Evolutionary conservation across 2,329 filamentous ascomycete species (phyloP).

Genomic region (Trichoderma oligosporum): DNA sequence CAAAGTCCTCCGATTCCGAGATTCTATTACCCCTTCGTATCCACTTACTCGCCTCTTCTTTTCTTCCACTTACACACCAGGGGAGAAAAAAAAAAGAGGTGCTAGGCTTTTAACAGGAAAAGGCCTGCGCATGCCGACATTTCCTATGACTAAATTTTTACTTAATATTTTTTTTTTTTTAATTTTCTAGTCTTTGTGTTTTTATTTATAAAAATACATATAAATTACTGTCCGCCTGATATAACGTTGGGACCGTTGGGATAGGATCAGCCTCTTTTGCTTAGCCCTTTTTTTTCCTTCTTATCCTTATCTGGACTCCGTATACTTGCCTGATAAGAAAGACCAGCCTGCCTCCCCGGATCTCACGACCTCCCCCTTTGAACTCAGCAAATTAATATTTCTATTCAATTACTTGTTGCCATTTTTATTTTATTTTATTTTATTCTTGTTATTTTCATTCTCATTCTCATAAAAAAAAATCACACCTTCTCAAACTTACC

Average conservation of each 20-base stretch:
- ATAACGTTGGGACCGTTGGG: not conserved
- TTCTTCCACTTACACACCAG: no score
- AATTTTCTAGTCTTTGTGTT: not conserved
- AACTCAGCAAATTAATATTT: no score
- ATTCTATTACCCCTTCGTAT: slow-evolving; percentile 26
- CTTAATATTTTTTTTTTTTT: slow-evolving; percentile 8
- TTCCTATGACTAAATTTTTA: slow-evolving; percentile 17
- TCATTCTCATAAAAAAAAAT: not conserved
- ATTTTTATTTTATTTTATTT: not conserved
- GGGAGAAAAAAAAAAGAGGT: not conserved
- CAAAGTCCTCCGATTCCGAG: slow-evolving; percentile 5
- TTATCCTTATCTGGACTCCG: not conserved
- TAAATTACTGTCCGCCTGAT: not conserved
- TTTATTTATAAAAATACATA: not conserved
- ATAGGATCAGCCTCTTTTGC: slow-evolving; percentile 6
- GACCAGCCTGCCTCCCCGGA: not conserved
- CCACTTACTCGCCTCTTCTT: slow-evolving; percentile 29
- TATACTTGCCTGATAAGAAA: not conserved
- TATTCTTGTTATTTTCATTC: not conserved
- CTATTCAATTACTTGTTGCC: not conserved
- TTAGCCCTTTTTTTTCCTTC: slow-evolving; percentile 21
- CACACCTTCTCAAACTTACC: not conserved
- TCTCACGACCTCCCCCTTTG: not conserved
- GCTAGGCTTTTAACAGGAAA: slow-evolving; percentile 10
- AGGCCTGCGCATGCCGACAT: slow-evolving; percentile 7